Conservation (phyloP, 2,329 filamentous ascomycete species). For the Nakataea oryzae region DNA sequence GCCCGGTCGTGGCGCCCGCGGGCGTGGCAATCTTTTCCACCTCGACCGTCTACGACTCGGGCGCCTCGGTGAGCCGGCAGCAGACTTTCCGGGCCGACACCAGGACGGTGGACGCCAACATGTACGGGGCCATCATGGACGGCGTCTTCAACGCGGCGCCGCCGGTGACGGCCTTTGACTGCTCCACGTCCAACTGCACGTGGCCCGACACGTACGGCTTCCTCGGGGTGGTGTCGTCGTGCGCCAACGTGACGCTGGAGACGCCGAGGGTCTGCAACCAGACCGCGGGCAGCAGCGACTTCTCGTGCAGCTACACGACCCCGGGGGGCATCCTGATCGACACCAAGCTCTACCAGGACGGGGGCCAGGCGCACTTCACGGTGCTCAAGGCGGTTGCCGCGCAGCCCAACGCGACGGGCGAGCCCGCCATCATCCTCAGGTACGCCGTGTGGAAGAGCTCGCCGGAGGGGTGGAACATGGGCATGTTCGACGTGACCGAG, state of each 20-base stretch:
- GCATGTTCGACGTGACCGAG: neutral
- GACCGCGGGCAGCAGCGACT: neutral
- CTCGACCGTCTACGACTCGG: constrained; percentile 1
- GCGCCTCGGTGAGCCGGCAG: neutral
- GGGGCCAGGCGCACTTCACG: neutral
- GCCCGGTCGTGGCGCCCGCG: neutral
- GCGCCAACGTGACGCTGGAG: neutral
- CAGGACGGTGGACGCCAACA: neutral
- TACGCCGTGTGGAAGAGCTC: constrained; percentile 2
- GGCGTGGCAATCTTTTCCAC: neutral
- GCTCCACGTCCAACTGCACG: constrained; percentile 1
- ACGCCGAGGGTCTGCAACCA: neutral
- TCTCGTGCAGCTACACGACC: neutral
- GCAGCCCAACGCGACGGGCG: neutral
- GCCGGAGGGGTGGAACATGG: neutral
- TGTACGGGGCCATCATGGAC: neutral
- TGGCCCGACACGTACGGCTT: neutral
- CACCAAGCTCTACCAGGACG: neutral
- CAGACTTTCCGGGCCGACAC: neutral
- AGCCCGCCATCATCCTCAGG: neutral
- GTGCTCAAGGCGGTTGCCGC: neutral
- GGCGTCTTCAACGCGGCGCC: neutral
- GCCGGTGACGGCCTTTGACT: neutral
- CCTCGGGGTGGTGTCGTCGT: neutral
- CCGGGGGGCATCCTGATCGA: neutral